Evolutionary conservation across 2,329 filamentous ascomycete genomes (phyloP).

Genomic region (Sclerotinia sclerotiorum): DNA sequence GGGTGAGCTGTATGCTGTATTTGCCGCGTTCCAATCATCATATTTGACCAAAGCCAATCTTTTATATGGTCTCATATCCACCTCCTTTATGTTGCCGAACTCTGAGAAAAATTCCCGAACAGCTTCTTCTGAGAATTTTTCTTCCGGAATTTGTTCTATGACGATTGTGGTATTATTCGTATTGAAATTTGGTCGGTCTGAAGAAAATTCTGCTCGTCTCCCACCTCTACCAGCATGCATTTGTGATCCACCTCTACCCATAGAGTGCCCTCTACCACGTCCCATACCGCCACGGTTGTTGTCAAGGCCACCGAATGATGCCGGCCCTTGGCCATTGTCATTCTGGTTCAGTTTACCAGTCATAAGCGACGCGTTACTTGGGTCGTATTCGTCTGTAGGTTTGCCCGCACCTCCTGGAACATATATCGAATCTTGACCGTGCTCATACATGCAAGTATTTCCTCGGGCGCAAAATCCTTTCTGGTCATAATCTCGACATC

Average conservation of each 20-base stretch:
- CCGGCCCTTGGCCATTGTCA: constrained; percentile 14
- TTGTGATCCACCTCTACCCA: constrained; percentile 32
- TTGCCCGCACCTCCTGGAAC: constrained; percentile 35
- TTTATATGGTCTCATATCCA: constrained; percentile 66
- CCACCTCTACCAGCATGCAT: constrained; percentile 31
- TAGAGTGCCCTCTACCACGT: constrained; percentile 38
- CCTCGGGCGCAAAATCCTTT: constrained; percentile 72
- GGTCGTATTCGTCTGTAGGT: constrained; percentile 55
- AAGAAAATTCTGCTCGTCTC: constrained; percentile 58
- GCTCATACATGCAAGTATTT: constrained; percentile 66
- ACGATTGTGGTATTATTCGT: constrained; percentile 66
- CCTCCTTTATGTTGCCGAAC: constrained; percentile 65
- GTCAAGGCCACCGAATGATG: constrained; percentile 12
- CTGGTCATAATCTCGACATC: constrained; percentile 69
- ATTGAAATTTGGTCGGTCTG: constrained; percentile 62
- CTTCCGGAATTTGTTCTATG: constrained; percentile 74
- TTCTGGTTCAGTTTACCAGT: constrained; percentile 33
- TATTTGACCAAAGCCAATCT: constrained; percentile 70
- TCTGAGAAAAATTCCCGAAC: constrained; percentile 69
- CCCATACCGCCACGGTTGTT: constrained; percentile 36
- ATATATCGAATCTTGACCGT: constrained; percentile 56
- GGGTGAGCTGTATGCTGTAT: constrained; percentile 71
- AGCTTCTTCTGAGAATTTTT: constrained; percentile 63
- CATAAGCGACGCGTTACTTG: constrained; percentile 51
- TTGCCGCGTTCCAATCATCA: constrained; percentile 63